These are phyloP conservation scores for Fusarium longipes DNA, from an alignment of 2,329 filamentous ascomycete species.

Conservation along the genomic window DNA sequence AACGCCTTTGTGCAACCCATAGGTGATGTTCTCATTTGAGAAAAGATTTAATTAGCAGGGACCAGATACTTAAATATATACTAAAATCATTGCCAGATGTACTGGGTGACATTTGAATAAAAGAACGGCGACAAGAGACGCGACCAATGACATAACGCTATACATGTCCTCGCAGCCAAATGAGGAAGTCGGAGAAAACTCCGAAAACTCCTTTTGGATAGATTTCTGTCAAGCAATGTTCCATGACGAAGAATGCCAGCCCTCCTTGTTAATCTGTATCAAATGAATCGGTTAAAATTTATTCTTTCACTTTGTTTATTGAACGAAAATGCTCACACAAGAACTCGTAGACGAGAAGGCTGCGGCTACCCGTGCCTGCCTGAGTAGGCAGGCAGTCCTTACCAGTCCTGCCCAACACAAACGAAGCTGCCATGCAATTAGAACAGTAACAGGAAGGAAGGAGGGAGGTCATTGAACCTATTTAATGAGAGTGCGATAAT, in stretches of 20 bases:
- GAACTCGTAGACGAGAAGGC: not conserved
- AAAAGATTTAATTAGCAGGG: not conserved
- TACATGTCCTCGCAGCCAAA: not conserved
- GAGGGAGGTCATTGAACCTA: not conserved
- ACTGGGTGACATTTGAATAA: not conserved
- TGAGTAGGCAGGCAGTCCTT: not conserved
- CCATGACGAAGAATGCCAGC: not conserved
- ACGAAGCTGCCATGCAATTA: not conserved
- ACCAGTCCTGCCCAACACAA: not conserved
- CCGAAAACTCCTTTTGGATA: slow-evolving; percentile 42
- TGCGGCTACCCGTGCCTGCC: not conserved
- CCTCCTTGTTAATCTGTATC: too few relatives aligned
- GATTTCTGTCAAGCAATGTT: not conserved
- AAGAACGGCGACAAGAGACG: not conserved
- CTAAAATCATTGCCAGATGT: not conserved
- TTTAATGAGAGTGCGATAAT: too few relatives aligned
- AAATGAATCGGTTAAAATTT: not conserved
- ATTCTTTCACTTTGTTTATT: not conserved
- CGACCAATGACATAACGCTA: slow-evolving; percentile 27
- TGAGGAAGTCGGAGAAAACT: slow-evolving; percentile 40
- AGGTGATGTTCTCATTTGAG: not conserved
- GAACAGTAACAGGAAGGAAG: not conserved
- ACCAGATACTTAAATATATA: not conserved
- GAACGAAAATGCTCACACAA: not conserved
- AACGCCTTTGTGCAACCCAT: too few relatives aligned